Conservation (phyloP, 805 yeast genomes). For the Vanderwaltozyma polyspora region DNA sequence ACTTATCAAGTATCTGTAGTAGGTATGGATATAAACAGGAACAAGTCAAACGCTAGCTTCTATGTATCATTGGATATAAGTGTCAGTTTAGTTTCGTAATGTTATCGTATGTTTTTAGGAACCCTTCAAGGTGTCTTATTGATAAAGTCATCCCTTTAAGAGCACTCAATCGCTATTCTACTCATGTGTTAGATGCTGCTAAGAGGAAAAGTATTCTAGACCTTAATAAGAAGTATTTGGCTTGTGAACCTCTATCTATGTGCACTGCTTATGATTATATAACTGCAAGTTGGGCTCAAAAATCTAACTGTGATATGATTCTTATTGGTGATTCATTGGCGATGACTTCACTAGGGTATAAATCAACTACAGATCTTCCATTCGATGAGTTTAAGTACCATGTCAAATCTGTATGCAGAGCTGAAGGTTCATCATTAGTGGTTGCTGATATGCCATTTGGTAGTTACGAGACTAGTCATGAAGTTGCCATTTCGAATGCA, state of each 20-base stretch:
- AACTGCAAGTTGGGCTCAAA: conserved; percentile 58
- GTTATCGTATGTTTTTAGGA: too few relatives aligned
- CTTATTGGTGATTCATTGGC: conserved; percentile 89
- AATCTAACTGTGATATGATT: conserved; percentile 54
- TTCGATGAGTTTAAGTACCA: conserved; percentile 74
- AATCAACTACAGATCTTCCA: conserved; percentile 60
- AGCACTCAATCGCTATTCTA: too few relatives aligned
- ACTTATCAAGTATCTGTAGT: too few relatives aligned
- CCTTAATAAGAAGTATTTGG: conserved; percentile 26
- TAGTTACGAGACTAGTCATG: conserved; percentile 52
- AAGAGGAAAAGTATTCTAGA: conserved; percentile 26
- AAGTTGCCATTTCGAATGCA: conserved; percentile 63
- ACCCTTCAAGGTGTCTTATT: too few relatives aligned
- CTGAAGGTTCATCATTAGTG: conserved; percentile 50
- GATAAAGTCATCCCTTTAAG: too few relatives aligned
- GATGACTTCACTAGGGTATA: conserved; percentile 80
- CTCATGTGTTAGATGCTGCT: conserved; percentile 1
- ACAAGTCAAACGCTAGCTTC: too few relatives aligned
- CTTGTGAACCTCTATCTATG: conserved; percentile 34
- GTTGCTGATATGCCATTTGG: conserved; percentile 90
- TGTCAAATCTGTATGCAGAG: conserved; percentile 65
- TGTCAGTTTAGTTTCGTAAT: too few relatives aligned
- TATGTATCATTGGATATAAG: too few relatives aligned
- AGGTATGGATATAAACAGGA: too few relatives aligned
- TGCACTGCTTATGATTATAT: conserved; percentile 87